A percentile compares a stretch with the other conserved stretches of the same genome.
Conservation (phyloP, 1,284 basidiomycete species). For the Chondrostereum purpureum region DNA sequence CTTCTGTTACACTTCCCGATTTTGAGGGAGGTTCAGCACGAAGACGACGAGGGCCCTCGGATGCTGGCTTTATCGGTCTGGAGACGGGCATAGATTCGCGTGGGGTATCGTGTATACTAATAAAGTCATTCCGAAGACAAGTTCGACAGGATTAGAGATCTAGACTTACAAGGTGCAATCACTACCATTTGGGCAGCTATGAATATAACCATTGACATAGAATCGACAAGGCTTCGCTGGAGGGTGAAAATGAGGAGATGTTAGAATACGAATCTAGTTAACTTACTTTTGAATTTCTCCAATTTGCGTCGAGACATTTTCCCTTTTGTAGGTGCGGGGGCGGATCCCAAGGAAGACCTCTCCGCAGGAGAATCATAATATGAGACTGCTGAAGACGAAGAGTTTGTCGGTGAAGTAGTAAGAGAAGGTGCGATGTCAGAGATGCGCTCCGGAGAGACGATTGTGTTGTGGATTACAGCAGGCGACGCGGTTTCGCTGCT, state of each 20-base stretch:
- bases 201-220: conserved; percentile 31
- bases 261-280: no score
- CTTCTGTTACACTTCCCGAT: conserved; percentile 22
- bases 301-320: conserved; percentile 4
- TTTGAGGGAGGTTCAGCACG: conserved; percentile 22
- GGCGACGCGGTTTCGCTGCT: no score
- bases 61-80: conserved; percentile 15
- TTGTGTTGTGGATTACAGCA: no score
- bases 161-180: conserved; percentile 61
- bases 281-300: conserved; percentile 35
- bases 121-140: conserved; percentile 9
- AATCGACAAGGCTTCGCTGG: conserved; percentile 65
- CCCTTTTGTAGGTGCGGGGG: neutral
- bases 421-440: no score
- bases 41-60: conserved; percentile 8
- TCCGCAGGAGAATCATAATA: no score
- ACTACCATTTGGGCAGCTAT: conserved; percentile 51
- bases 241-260: neutral
- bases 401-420: no score
- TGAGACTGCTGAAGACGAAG: no score
- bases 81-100: conserved; percentile 33
- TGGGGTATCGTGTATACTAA: conserved; percentile 2
- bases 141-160: neutral
- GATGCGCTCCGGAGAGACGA: no score
- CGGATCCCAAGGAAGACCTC: no score